These are phyloP conservation scores for Monilinia polystroma DNA, from an alignment of 2,329 filamentous ascomycete genomes.

Conservation along the genomic window DNA sequence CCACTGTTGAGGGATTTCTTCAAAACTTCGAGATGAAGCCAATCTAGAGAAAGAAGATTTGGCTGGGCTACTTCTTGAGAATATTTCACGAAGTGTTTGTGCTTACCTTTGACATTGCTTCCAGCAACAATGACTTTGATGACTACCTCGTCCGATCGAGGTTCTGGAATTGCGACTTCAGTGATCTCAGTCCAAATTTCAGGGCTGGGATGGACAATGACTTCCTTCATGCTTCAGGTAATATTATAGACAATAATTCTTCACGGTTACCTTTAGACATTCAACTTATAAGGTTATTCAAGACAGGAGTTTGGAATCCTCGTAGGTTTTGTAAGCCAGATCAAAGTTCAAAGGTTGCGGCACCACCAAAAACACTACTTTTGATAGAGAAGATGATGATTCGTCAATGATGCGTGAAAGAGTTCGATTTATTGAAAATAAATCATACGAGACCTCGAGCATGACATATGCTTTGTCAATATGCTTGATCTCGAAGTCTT, in stretches of 20 bases:
- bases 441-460: not conserved
- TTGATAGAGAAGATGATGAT: not conserved
- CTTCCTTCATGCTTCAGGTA: constrained; percentile 31
- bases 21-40: constrained; percentile 24
- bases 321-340: not conserved
- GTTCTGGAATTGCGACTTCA: constrained; percentile 30
- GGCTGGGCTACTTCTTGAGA: not conserved
- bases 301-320: not conserved
- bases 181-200: constrained; percentile 28
- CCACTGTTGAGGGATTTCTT: constrained; percentile 29
- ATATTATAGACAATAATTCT: not conserved
- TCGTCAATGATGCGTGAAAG: not conserved
- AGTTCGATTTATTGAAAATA: not conserved
- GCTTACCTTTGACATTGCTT: constrained; percentile 27
- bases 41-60: not conserved
- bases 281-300: not conserved
- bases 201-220: constrained; percentile 29
- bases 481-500: not conserved
- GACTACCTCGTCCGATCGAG: constrained; percentile 30
- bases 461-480: not conserved
- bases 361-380: not conserved
- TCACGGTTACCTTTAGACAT: not conserved
- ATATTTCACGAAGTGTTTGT: not conserved
- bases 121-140: constrained; percentile 36
- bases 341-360: not conserved